Conservation (phyloP, 106 monocot species). For the Dactylorhiza incarnata region DNA sequence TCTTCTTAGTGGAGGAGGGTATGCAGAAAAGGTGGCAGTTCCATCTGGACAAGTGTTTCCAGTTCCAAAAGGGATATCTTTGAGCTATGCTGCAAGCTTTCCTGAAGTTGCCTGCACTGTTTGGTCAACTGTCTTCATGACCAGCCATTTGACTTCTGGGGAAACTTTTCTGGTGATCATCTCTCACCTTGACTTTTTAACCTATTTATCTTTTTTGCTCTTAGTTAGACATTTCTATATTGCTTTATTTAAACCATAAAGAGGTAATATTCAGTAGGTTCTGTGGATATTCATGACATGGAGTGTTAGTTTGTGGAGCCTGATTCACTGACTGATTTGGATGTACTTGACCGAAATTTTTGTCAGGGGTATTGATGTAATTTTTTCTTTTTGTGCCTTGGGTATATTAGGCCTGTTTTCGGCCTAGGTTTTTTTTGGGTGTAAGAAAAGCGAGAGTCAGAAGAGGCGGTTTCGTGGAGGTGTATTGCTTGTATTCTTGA, state of each 20-base stretch:
- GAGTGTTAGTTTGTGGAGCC: too few relatives aligned
- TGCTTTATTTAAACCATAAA: neutral
- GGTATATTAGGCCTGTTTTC: too few relatives aligned
- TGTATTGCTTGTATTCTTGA: too few relatives aligned
- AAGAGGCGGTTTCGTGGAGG: too few relatives aligned
- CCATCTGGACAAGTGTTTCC: slow-evolving; percentile 71
- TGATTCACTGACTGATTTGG: too few relatives aligned
- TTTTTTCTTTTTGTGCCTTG: too few relatives aligned
- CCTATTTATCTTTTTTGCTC: neutral
- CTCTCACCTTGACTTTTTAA: neutral
- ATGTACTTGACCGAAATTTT: too few relatives aligned
- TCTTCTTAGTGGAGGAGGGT: slow-evolving; percentile 80
- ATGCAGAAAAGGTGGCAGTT: slow-evolving; percentile 93
- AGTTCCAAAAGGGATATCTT: slow-evolving; percentile 49
- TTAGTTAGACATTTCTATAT: neutral
- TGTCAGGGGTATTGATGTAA: too few relatives aligned
- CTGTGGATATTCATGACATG: neutral
- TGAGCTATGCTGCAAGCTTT: slow-evolving; percentile 66
- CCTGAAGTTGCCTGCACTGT: slow-evolving; percentile 94
- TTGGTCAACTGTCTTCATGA: slow-evolving; percentile 99
- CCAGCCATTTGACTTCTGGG: slow-evolving; percentile 54
- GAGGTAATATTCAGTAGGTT: neutral
- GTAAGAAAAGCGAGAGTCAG: too few relatives aligned
- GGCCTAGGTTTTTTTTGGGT: neutral
- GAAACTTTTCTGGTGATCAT: slow-evolving; percentile 70